Conservation (phyloP, 2,329 filamentous ascomycete genomes). For the Dactylella cylindrospora region DNA sequence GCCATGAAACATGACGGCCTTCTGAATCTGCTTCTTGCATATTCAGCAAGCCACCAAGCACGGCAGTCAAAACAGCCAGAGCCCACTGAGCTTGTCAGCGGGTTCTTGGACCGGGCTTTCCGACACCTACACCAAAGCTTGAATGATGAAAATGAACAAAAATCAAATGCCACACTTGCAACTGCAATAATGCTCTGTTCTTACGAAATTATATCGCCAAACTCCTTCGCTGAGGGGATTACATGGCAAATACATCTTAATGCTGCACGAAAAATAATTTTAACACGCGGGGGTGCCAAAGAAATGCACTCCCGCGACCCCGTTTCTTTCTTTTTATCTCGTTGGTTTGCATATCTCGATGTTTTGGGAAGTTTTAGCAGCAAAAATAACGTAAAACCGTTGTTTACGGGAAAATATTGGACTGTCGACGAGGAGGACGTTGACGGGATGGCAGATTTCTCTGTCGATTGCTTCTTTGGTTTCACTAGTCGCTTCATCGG, state of each 20-base stretch:
- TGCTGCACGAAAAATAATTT: constrained; percentile 73
- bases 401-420: constrained; percentile 59
- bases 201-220: constrained; percentile 78
- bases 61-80: constrained; percentile 72
- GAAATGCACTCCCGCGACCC: constrained; percentile 60
- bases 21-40: constrained; percentile 74
- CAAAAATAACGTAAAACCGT: constrained; percentile 58
- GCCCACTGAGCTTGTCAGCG: constrained; percentile 73
- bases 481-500: constrained; percentile 72
- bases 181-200: constrained; percentile 84
- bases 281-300: constrained; percentile 64
- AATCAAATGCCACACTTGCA: constrained; percentile 72
- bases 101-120: constrained; percentile 78
- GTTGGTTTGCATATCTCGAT: constrained; percentile 83
- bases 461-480: constrained; percentile 78
- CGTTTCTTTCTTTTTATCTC: constrained; percentile 71
- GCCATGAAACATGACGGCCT: constrained; percentile 70
- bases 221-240: constrained; percentile 76
- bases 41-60: constrained; percentile 80
- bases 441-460: constrained; percentile 52
- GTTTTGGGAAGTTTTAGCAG: constrained; percentile 73
- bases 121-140: constrained; percentile 70
- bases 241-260: constrained; percentile 77
- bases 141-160: constrained; percentile 62
- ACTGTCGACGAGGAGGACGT: constrained; percentile 62